These are phyloP conservation scores for Puccinia horiana DNA, from an alignment of 1,284 basidiomycete genomes.

Conservation along the genomic window DNA sequence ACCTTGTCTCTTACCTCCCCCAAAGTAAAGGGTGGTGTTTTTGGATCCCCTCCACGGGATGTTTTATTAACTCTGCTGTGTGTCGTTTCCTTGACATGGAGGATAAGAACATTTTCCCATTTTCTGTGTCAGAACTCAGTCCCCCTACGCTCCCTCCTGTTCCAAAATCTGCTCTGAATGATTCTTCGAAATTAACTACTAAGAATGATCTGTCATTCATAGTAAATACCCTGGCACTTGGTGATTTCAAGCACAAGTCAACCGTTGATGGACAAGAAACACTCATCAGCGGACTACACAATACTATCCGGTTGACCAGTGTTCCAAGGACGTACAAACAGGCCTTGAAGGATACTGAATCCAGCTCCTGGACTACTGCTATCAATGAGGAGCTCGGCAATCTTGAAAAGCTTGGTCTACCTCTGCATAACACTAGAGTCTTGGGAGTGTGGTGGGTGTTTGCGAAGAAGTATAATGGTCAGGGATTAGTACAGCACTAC, in stretches of 20 bases:
- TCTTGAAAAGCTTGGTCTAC: not conserved
- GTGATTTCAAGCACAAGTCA: not conserved
- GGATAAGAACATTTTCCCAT: not conserved
- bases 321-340: not conserved
- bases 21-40: conserved; percentile 17
- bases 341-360: too few species aligned
- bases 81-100: not conserved
- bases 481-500: not conserved
- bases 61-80: not conserved
- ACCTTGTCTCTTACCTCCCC: not conserved
- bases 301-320: not conserved
- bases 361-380: not conserved
- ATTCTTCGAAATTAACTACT: too few species aligned
- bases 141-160: too few species aligned
- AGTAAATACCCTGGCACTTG: not conserved
- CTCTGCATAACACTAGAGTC: not conserved
- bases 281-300: not conserved
- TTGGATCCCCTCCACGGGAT: not conserved
- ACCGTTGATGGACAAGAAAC: not conserved
- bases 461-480: not conserved
- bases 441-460: conserved; percentile 12
- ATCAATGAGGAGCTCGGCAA: not conserved
- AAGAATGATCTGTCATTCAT: not conserved
- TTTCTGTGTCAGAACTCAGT: not conserved
- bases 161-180: too few species aligned